Evolutionary conservation across 305 asterid genomes (phyloP), one percentile per base, ranked within the genome.

Genomic region (Rubia peregrina): DNA sequence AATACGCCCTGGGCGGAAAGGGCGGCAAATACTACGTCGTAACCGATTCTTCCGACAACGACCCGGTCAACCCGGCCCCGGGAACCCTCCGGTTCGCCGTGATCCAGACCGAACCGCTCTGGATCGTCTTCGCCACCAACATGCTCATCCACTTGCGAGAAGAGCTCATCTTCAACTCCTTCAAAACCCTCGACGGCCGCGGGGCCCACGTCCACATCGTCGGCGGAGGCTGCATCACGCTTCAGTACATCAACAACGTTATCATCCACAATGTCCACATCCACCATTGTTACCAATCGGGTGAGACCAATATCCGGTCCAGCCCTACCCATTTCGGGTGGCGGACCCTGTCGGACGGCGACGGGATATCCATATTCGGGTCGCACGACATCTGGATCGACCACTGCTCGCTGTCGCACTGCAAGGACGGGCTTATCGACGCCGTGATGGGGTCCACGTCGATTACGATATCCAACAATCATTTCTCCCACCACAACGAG

Each of bases 141-240:
- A 94, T 88, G 99, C 80, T 78, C 67, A 94, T 91, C 76, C 87
- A 80, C 30, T 96, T 94, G 79, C 76, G 82, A 24, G 79, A 94
- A 73, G 99, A 94, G 72, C 95, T 94, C 11, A 91, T 94, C 60
- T 89, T 94, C 86, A 94, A 94, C 71, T 91, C 98, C 2, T 83
- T 79, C 81, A 94, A 94, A 70, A 94, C 99, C 60, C 71, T 94
- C 0, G 99, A 94, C 44, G 99, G 99, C n/a, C 92, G 99, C 0
- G 99, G 98, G 0, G 89, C 87, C 42, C 68, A 87, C 70, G 92
- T 94, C 16, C 96, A 88, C 79, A 80, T 94, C 22, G 85, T 77
- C 16, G 98, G 98, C 8, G 97, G 96, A 6, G 98, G 98, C 0
- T 94, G 99, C 83, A 71, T 94, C n/a, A 94, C 98, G 5, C 67